Percentiles rank a stretch among this genome's conserved stretches.
phyloP scores from a whole-genome alignment of 352 stramenopile genomes.

The Phytopythium chamaehyphon region DNA sequence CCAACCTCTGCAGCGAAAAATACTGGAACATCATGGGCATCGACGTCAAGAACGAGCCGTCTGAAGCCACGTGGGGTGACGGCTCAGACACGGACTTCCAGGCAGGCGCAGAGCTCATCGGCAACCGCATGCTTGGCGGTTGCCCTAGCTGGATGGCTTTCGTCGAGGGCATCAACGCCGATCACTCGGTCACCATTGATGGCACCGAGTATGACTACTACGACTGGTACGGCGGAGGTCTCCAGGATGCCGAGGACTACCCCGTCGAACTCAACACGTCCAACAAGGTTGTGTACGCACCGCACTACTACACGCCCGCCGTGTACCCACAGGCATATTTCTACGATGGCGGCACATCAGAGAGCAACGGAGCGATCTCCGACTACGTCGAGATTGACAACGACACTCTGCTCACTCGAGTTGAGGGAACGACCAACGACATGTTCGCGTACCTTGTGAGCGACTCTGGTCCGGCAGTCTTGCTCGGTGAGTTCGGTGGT shows the following conservation, averaged over 20 bases:
- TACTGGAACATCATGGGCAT: conserved; percentile 66
- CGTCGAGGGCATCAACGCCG: conserved; percentile 54
- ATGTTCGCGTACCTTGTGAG: conserved; percentile 69
- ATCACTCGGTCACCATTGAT: conserved; percentile 42
- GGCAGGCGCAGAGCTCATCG: conserved; percentile 40
- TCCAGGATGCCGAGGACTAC: conserved; percentile 35
- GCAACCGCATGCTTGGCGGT: conserved; percentile 55
- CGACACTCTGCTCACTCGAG: conserved; percentile 29
- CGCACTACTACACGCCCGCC: conserved; percentile 69
- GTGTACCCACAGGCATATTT: conserved; percentile 64
- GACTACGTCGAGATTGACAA: conserved; percentile 56
- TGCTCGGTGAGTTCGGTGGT: conserved; percentile 57
- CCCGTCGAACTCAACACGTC: conserved; percentile 38
- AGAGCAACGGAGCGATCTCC: conserved; percentile 20
- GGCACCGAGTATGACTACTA: conserved; percentile 48
- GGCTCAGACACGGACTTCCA: conserved; percentile 40
- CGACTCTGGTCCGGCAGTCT: conserved; percentile 40
- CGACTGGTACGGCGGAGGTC: conserved; percentile 59
- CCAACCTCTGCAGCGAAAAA: conserved; percentile 36
- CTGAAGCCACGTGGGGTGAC: conserved; percentile 43
- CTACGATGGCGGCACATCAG: conserved; percentile 36
- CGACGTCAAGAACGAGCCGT: conserved; percentile 62
- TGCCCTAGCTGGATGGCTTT: conserved; percentile 70
- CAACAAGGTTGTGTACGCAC: conserved; percentile 75
- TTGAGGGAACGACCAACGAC: conserved; percentile 53